phyloP scores from a whole-genome alignment of 2,329 filamentous ascomycete genomes.

The Cordyceps militaris region DNA sequence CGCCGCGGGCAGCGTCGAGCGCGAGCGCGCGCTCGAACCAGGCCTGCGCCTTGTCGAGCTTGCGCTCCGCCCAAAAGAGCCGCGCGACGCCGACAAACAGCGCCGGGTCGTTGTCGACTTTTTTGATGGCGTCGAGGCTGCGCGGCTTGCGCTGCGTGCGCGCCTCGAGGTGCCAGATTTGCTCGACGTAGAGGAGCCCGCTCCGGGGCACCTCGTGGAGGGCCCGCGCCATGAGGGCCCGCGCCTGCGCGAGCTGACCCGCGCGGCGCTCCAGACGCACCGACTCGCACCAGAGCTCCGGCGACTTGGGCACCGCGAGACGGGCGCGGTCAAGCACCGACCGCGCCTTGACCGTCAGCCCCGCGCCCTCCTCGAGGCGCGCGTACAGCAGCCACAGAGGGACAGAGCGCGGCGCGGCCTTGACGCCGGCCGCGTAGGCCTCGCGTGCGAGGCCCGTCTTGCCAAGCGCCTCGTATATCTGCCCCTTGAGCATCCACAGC shows the following conservation, averaged over 20 bases:
- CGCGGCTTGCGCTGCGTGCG: conserved; percentile 89
- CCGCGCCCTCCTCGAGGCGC: conserved; percentile 77
- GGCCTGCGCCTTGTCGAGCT: conserved; percentile 85
- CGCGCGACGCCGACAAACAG: conserved; percentile 88
- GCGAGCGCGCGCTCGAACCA: conserved; percentile 98
- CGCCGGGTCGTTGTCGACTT: conserved; percentile 84
- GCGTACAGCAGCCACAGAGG: conserved; percentile 86
- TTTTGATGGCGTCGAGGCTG: conserved; percentile 90
- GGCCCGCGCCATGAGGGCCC: conserved; percentile 86
- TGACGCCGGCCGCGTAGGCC: conserved; percentile 80
- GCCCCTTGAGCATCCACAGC: conserved; percentile 97
- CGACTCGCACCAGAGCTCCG: conserved; percentile 87
- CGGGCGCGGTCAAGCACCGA: conserved; percentile 89
- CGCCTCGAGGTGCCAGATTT: conserved; percentile 88
- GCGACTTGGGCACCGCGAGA: conserved; percentile 76
- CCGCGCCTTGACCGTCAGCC: conserved; percentile 82
- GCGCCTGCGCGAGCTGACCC: conserved; percentile 75
- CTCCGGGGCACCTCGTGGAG: conserved; percentile 79
- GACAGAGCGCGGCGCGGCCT: conserved; percentile 76
- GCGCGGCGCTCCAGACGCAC: conserved; percentile 86
- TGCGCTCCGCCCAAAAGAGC: conserved; percentile 92
- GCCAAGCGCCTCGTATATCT: conserved; percentile 80
- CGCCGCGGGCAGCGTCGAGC: conserved; percentile 77
- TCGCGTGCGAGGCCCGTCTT: conserved; percentile 81
- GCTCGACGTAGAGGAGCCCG: conserved; percentile 85